Evolutionary conservation across 2,329 filamentous ascomycete species (phyloP).

Genomic region (Sclerotinia minor): DNA sequence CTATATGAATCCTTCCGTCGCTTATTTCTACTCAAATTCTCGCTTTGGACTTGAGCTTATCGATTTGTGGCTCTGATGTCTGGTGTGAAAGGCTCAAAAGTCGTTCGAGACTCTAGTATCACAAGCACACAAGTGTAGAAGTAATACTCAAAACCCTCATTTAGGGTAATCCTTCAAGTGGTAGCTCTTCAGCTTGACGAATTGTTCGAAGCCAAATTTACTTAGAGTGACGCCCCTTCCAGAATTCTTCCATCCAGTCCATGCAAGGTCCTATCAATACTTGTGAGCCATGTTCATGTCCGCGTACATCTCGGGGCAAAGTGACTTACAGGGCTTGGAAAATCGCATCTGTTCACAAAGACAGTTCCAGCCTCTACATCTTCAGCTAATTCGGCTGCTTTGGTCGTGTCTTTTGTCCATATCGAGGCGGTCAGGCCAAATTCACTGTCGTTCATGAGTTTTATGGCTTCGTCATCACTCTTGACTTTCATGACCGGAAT

Average conservation of each 20-base stretch:
- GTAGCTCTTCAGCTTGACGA: conserved; percentile 94
- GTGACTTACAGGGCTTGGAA: conserved; percentile 77
- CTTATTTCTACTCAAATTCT: conserved; percentile 17
- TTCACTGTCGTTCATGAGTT: conserved; percentile 90
- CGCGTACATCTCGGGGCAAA: conserved; percentile 3
- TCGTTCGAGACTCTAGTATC: conserved; percentile 23
- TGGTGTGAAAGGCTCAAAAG: conserved; percentile 20
- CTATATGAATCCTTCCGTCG: conserved; percentile 25
- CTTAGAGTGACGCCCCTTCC: conserved; percentile 89
- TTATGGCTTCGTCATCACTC: conserved; percentile 76
- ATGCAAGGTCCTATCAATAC: conserved; percentile 73
- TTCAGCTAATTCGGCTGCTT: conserved; percentile 74
- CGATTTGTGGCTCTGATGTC: conserved; percentile 18
- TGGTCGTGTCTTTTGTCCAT: conserved; percentile 85
- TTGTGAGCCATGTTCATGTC: conserved; percentile 34
- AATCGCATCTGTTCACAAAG: conserved; percentile 94
- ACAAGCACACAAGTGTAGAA: conserved; percentile 22
- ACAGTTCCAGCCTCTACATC: conserved; percentile 90
- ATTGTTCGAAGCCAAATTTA: conserved; percentile 90
- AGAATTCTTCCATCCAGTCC: conserved; percentile 97
- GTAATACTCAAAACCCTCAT: conserved; percentile 26
- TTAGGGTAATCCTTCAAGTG: conserved; percentile 82
- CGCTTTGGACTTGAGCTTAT: conserved; percentile 14
- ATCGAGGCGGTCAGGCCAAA: conserved; percentile 95
- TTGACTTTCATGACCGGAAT: conserved; percentile 88